These are phyloP conservation scores for Ogataea methylovora DNA, from an alignment of 805 yeast species.

Conservation along the genomic window DNA sequence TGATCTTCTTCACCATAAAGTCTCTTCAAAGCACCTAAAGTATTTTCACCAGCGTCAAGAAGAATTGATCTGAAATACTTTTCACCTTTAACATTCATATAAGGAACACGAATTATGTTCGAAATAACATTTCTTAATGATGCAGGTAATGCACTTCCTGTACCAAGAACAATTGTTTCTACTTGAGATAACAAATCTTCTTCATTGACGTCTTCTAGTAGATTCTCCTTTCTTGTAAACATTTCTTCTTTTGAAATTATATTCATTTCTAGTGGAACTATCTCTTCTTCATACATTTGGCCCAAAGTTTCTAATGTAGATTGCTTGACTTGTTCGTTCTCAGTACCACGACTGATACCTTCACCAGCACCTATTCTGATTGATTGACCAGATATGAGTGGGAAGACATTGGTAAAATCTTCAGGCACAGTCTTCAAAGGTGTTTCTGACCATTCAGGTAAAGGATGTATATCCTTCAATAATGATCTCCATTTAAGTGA, in stretches of 20 bases:
- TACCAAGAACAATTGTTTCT: conserved; percentile 75
- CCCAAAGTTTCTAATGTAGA: conserved; percentile 13
- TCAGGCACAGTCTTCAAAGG: conserved; percentile 21
- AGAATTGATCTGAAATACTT: conserved; percentile 37
- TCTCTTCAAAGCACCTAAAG: conserved; percentile 65
- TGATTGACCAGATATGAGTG: conserved; percentile 22
- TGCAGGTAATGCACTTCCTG: conserved; percentile 90
- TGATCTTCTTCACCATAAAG: conserved; percentile 19
- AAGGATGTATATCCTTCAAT: conserved; percentile 35
- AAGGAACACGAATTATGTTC: conserved; percentile 68
- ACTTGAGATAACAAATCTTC: conserved; percentile 40
- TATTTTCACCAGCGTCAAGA: conserved; percentile 95
- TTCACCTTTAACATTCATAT: conserved; percentile 7
- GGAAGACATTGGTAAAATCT: conserved; percentile 14
- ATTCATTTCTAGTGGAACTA: conserved; percentile 7
- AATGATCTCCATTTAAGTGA: conserved; percentile 52
- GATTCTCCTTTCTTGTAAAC: background rate
- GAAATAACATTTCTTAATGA: conserved; percentile 79
- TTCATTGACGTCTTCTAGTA: conserved; percentile 2
- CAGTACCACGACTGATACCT: background rate
- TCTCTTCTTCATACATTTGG: conserved; percentile 21
- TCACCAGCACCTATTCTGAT: conserved; percentile 14
- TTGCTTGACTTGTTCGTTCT: conserved; percentile 3
- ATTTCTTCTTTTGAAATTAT: conserved; percentile 6
- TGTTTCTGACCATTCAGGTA: conserved; percentile 27